phyloP scores from a whole-genome alignment of 1,284 basidiomycete species.

The Coniferiporia weirii region DNA sequence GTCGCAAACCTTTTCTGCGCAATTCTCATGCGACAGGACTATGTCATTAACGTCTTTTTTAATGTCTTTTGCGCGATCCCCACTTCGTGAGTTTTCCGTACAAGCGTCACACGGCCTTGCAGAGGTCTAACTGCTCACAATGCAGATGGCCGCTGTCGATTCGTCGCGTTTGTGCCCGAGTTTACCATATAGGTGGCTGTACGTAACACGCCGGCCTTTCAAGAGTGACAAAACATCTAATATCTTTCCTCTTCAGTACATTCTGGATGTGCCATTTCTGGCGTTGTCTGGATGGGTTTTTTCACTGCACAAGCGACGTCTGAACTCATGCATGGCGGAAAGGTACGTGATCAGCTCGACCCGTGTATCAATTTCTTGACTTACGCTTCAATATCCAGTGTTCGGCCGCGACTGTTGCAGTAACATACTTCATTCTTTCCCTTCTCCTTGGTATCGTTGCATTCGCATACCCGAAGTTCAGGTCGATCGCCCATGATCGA shows the following conservation, averaged over 20 bases:
- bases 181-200: constrained; percentile 54
- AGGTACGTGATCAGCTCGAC: constrained; percentile 28
- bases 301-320: constrained; percentile 51
- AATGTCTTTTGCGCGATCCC: constrained; percentile 46
- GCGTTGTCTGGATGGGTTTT: constrained; percentile 46
- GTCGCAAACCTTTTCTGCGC: constrained; percentile 49
- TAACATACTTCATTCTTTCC: constrained; percentile 48
- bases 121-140: constrained; percentile 10
- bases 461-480: constrained; percentile 47
- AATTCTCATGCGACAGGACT: constrained; percentile 59
- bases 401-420: constrained; percentile 43
- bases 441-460: constrained; percentile 44
- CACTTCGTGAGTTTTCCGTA: constrained; percentile 33
- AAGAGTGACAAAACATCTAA: constrained; percentile 2
- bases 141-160: constrained; percentile 49
- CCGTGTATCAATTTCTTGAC: background rate
- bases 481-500: constrained; percentile 42
- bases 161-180: constrained; percentile 45
- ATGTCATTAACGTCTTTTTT: constrained; percentile 54
- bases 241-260: constrained; percentile 35
- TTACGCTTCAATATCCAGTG: constrained; percentile 28
- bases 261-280: constrained; percentile 51
- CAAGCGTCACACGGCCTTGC: background rate
- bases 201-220: constrained; percentile 19
- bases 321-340: constrained; percentile 37